Evolutionary conservation across 805 yeast species (phyloP), one percentile per base, ranked within the genome.

Genomic region (Metahyphopichia silvanorum): DNA sequence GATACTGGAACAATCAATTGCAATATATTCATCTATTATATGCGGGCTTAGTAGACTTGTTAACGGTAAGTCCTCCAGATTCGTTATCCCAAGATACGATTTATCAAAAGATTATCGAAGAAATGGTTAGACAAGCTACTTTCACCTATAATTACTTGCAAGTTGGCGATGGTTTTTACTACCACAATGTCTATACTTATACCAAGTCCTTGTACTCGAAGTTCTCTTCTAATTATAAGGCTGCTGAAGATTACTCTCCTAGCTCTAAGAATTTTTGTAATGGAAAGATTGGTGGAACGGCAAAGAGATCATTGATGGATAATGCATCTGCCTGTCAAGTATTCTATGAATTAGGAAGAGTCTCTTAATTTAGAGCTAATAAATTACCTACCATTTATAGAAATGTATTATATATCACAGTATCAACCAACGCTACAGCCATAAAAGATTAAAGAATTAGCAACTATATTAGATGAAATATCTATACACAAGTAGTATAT

Each of bases 1-100:
- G 53, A 6, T 37, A 35, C 27, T 55, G 60, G 62, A 49, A 51
- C 28, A 51, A 53, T 38, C 37, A 32, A 11, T 33, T 51, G 25
- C 38, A 47, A 22, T 55, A 54, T 34, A 33, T 39, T 7, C 50
- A 54, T 25, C 39, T 55, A 14, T 34, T 53, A 12, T 53, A 43
- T 29, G 40, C 37, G 4, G 62, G 62, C 1, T 40, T 46, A 25
- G 44, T 41, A 8, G 60, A 54, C 32, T 38, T 47, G 18, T 9
- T 26, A 9, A 25, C 16, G 14, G n/a, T 36, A 21, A 15, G 13
- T 11, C 10, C 22, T 17, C 16, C 22, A 14, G 21, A 2, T 14
- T 21, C 31, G 5, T 8, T 10, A 3, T 18, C 13, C 5, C 23
- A 27, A 10, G 14, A 6, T 18, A n/a, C 11, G 9, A 8, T 27